Base-by-base conservation (phyloP, 192 early-diverging fungal species). In the Radiomyces spectabilis region DNA sequence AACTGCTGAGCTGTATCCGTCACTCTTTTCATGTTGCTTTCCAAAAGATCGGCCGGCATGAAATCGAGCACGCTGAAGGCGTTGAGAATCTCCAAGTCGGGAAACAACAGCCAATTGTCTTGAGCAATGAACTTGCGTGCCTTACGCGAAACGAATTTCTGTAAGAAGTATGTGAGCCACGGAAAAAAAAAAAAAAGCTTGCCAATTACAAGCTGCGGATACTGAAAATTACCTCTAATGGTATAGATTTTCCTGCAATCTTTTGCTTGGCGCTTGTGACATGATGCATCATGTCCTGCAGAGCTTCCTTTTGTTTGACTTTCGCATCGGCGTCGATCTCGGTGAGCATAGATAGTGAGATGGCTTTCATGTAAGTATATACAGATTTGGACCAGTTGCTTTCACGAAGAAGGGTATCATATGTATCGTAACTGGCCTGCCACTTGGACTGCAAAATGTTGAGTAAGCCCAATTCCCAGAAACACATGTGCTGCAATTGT, bases 361-460 rank as follows among this genome's bases (percentile, higher is more conserved):
- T 63, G 0, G 82, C 88, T 4, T 80, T 77, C 22, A 84, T 55
- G 53, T 93, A 95, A 0, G 74, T 77, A 74, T 88, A 95, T 2
- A 84, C 81, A 18, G 87, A 81, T 56, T 84, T 85, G 48, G 86
- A 84, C 93, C 93, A 95, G 45, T 85, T 82, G 59, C 84, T 91
- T 51, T 95, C 90, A 44, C 75, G 79, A 42, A 73, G 72, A 35
- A 95, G 62, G 2, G 73, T 79, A 8, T 70, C 73, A 55, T 82
- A 87, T 18, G 78, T 81, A 7, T 79, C 63, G 24, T 66, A 68
- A 0, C 87, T 86, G 6, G 65, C 70, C 16, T 67, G 51, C 74
- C 83, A 92, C 35, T 84, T 66, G 0, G 65, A 66, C 24, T 85
- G 57, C 33, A 83, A 69, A 68, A 85, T 80, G 35, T 77, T 71